Percentiles rank a stretch among this genome's conserved stretches.
Evolutionary conservation across 176 grass and related monocot species (phyloP).

Genomic region (Cymbopogon citratus): DNA sequence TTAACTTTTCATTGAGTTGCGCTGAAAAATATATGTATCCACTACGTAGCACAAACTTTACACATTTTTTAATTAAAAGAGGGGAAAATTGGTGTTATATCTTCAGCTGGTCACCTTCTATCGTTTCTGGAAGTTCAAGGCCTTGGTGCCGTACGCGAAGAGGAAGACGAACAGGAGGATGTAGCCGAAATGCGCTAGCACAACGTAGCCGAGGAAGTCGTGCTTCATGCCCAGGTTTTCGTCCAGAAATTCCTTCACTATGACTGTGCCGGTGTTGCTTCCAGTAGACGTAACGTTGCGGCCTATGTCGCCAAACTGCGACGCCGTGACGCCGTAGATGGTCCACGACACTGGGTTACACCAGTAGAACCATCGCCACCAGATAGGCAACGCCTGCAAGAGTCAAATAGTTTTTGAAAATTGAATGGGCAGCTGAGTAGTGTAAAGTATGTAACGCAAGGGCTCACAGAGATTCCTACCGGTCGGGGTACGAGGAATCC

Average conservation of each 20-base stretch:
- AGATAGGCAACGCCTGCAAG: constrained; percentile 49
- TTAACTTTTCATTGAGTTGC: too few species aligned
- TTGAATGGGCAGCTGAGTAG: neutral
- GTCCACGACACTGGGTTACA: constrained; percentile 55
- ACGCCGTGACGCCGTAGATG: constrained; percentile 50
- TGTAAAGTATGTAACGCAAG: neutral
- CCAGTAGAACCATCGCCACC: constrained; percentile 95
- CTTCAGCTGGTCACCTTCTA: constrained; percentile 11
- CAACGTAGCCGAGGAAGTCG: constrained; percentile 45
- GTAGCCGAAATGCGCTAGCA: constrained; percentile 49
- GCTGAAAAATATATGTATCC: too few species aligned
- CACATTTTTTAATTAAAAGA: too few species aligned
- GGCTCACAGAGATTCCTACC: constrained; percentile 36
- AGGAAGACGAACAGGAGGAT: constrained; percentile 47
- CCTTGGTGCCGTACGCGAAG: constrained; percentile 59
- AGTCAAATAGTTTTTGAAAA: neutral
- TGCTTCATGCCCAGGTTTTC: constrained; percentile 39
- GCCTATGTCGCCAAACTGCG: constrained; percentile 41
- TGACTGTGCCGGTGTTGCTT: neutral
- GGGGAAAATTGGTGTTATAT: neutral
- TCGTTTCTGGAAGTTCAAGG: constrained; percentile 64
- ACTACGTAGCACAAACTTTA: neutral
- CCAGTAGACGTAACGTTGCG: constrained; percentile 1
- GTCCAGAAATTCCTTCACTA: constrained; percentile 43
- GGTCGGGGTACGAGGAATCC: constrained; percentile 59